phyloP scores from a whole-genome alignment of 1,139 yeast genomes.

The Candida sojae region DNA sequence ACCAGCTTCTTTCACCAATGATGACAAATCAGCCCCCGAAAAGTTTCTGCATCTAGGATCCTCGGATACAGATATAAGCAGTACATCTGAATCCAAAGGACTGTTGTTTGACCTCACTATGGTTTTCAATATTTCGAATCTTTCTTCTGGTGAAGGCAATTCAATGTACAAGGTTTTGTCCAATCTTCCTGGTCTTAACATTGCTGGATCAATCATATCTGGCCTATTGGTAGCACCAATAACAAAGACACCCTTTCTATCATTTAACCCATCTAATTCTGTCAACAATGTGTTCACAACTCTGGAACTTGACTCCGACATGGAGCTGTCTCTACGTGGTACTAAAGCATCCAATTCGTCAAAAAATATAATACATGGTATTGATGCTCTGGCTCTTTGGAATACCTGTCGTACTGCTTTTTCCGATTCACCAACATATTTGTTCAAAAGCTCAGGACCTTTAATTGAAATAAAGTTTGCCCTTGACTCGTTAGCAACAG shows the following conservation, averaged over 20 bases:
- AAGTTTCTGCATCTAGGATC: constrained; percentile 85
- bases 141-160: constrained; percentile 75
- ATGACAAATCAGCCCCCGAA: constrained; percentile 94
- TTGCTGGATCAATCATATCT: constrained; percentile 97
- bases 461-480: constrained; percentile 94
- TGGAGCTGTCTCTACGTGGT: constrained; percentile 85
- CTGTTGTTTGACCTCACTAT: constrained; percentile 71
- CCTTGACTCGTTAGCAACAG: constrained; percentile 94
- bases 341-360: constrained; percentile 96
- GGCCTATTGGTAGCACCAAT: constrained; percentile 98
- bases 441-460: constrained; percentile 92
- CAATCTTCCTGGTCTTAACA: constrained; percentile 95
- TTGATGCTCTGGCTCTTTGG: constrained; percentile 89
- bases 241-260: constrained; percentile 89
- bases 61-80: constrained; percentile 60
- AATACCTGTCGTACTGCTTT: constrained; percentile 94
- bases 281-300: constrained; percentile 94
- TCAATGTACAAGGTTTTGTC: constrained; percentile 93
- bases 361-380: constrained; percentile 93
- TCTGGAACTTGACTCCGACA: constrained; percentile 88
- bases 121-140: constrained; percentile 79
- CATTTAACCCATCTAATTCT: constrained; percentile 92
- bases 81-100: constrained; percentile 68
- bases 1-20: constrained; percentile 90
- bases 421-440: constrained; percentile 96